A percentile compares a stretch with the other conserved stretches of the same genome.
phyloP scores from a whole-genome alignment of 1,284 basidiomycete species.

The Irpex sp. region DNA sequence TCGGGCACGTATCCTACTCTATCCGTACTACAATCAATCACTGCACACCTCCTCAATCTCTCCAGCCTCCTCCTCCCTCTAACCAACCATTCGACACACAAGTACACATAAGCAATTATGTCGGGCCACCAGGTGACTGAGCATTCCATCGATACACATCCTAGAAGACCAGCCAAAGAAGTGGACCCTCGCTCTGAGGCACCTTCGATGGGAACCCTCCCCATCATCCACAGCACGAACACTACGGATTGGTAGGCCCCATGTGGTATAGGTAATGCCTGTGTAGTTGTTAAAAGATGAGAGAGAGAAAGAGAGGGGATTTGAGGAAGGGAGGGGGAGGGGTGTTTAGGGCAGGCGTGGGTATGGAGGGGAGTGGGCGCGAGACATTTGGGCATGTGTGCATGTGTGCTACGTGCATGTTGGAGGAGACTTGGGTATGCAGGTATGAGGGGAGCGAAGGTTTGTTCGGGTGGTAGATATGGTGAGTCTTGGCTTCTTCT shows the following conservation, averaged over 20 bases:
- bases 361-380: too few relatives aligned
- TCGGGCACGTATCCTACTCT: too few relatives aligned
- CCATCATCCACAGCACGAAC: constrained; percentile 29
- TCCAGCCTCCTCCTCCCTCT: neutral
- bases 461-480: too few relatives aligned
- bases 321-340: constrained; percentile 7
- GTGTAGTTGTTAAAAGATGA: constrained; percentile 63
- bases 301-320: neutral
- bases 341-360: constrained; percentile 39
- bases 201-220: constrained; percentile 37
- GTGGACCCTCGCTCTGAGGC: constrained; percentile 53
- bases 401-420: too few relatives aligned
- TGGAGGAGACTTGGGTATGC: too few relatives aligned
- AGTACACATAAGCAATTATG: too few relatives aligned
- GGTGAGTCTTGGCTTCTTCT: too few relatives aligned
- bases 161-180: constrained; percentile 58
- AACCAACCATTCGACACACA: neutral
- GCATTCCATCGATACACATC: constrained; percentile 35
- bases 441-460: too few relatives aligned
- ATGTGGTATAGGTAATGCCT: constrained; percentile 52
- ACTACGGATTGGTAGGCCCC: constrained; percentile 29
- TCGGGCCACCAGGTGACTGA: constrained; percentile 64
- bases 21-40: neutral
- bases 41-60: neutral
- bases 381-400: too few relatives aligned